A percentile compares a stretch with the other conserved stretches of the same genome.
Conservation (phyloP, 2,329 filamentous ascomycete species). For the Fusarium gaditjirri region DNA sequence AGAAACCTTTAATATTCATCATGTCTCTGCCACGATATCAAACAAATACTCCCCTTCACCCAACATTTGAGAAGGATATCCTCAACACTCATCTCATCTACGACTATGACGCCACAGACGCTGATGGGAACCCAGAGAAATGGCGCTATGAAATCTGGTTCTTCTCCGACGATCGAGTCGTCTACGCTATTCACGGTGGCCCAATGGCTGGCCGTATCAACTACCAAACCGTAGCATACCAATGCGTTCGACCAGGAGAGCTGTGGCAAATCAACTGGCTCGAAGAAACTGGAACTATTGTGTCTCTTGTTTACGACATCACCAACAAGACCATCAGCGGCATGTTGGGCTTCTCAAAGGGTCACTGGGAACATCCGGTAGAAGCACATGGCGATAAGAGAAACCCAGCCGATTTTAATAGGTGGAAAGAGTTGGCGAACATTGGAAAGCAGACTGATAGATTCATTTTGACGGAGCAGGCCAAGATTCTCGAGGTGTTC, state of each 20-base stretch:
- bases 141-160: constrained; percentile 73
- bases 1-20: background rate
- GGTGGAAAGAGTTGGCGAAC: constrained; percentile 61
- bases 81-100: constrained; percentile 66
- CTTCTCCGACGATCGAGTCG: constrained; percentile 62
- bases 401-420: constrained; percentile 59
- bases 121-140: constrained; percentile 62
- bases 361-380: constrained; percentile 63
- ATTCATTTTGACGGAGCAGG: constrained; percentile 64
- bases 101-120: constrained; percentile 63
- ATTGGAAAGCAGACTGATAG: constrained; percentile 62
- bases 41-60: constrained; percentile 41
- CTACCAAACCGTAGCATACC: constrained; percentile 64
- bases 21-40: constrained; percentile 42
- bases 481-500: constrained; percentile 60
- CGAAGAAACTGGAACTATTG: constrained; percentile 68
- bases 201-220: constrained; percentile 67
- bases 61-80: constrained; percentile 58
- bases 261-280: constrained; percentile 71
- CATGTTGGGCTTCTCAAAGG: constrained; percentile 64
- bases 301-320: constrained; percentile 67
- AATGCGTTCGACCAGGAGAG: constrained; percentile 67
- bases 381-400: constrained; percentile 67
- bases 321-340: constrained; percentile 59
- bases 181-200: constrained; percentile 69